Percentiles rank a stretch among this genome's conserved stretches.
These are phyloP conservation scores for Neonectria faginata DNA, from an alignment of 2,329 filamentous ascomycete genomes.

Conservation along the genomic window DNA sequence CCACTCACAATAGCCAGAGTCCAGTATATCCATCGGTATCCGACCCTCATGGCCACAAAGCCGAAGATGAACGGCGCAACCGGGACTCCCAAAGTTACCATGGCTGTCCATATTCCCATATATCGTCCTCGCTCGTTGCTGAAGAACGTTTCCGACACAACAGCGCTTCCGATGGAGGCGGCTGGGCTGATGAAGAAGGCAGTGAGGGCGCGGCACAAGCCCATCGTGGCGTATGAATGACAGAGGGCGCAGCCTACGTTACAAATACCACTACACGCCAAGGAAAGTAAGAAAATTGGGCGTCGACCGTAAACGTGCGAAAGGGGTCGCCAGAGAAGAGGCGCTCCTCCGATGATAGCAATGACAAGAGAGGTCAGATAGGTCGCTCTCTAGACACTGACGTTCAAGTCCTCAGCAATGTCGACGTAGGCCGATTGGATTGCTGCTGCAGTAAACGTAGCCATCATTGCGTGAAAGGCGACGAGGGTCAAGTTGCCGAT, in stretches of 20 bases:
- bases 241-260: conserved; percentile 65
- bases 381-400: conserved; percentile 60
- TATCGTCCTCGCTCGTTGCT: conserved; percentile 28
- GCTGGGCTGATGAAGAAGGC: conserved; percentile 68
- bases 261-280: conserved; percentile 58
- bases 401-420: conserved; percentile 63
- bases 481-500: conserved; percentile 63
- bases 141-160: conserved; percentile 38
- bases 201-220: conserved; percentile 60
- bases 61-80: conserved; percentile 54
- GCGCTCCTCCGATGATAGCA: conserved; percentile 34
- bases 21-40: conserved; percentile 71
- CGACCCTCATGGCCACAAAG: conserved; percentile 61
- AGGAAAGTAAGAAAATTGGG: conserved; percentile 63
- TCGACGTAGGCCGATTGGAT: conserved; percentile 66
- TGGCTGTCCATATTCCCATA: conserved; percentile 38
- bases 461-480: conserved; percentile 68
- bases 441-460: conserved; percentile 64
- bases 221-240: conserved; percentile 60
- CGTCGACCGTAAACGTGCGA: conserved; percentile 65
- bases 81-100: conserved; percentile 39
- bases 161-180: conserved; percentile 41
- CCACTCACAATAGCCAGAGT: conserved; percentile 62
- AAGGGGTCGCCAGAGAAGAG: conserved; percentile 68
- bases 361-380: conserved; percentile 59